These are phyloP conservation scores for Russula vinacea DNA, from an alignment of 768 basidiomycete species.

Conservation along the genomic window DNA sequence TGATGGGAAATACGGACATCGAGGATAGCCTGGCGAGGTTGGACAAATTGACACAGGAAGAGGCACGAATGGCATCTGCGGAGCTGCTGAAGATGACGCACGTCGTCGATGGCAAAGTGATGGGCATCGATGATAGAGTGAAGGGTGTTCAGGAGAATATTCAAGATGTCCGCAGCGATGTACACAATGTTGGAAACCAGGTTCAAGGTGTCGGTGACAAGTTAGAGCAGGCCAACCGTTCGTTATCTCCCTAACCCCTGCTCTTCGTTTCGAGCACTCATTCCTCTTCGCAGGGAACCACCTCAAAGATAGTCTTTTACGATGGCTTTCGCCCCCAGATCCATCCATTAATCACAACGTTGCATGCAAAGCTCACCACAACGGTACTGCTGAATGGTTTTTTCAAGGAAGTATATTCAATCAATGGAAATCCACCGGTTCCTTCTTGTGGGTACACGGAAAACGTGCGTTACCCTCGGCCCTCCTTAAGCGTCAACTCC, in stretches of 20 bases:
- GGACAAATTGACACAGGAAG: constrained; percentile 9
- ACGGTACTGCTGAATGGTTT: not conserved
- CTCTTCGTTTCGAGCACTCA: not conserved
- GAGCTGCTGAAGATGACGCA: not conserved
- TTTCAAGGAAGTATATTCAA: not conserved
- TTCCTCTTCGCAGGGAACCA: not conserved
- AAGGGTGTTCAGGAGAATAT: not conserved
- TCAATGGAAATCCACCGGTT: not conserved
- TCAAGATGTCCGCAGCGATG: not conserved
- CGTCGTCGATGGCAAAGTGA: not conserved
- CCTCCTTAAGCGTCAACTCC: not conserved
- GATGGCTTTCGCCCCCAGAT: constrained; percentile 4
- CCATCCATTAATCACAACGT: constrained; percentile 4
- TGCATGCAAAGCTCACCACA: not conserved
- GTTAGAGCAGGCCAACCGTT: not conserved
- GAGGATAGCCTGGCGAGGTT: not conserved
- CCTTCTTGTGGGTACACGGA: constrained; percentile 1
- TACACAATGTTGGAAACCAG: not conserved
- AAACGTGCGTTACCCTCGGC: not conserved
- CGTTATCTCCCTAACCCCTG: not conserved
- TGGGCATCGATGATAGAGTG: not conserved
- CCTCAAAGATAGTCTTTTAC: not conserved
- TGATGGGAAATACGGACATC: not conserved
- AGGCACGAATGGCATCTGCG: not conserved
- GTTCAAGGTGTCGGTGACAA: not conserved